Conservation (phyloP, 768 basidiomycete species). For the Pholiota microspora region DNA sequence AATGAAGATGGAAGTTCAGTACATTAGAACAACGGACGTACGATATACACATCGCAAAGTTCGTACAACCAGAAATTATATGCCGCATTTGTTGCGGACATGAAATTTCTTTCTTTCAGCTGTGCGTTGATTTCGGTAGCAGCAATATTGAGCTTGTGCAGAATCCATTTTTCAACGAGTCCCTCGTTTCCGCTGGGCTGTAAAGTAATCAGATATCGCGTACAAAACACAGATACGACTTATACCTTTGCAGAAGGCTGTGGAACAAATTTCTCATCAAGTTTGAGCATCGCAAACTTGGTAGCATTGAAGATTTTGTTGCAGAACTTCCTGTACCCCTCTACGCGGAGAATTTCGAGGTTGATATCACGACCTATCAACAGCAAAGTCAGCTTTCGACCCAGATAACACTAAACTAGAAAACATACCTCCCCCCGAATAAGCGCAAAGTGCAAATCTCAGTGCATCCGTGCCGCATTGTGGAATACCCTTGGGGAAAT, state of each 20-base stretch:
- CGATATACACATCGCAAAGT: constrained; percentile 98
- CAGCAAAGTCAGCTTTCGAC: background rate
- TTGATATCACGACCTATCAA: constrained; percentile 92
- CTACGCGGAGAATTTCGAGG: constrained; percentile 91
- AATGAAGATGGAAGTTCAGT: no score
- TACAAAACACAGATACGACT: no score
- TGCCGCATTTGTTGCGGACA: constrained; percentile 79
- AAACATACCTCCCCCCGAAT: constrained; percentile 77
- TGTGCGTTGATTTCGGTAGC: constrained; percentile 72
- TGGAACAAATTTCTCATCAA: constrained; percentile 83
- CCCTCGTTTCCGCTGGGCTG: constrained; percentile 89
- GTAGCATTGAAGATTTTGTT: constrained; percentile 99
- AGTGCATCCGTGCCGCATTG: constrained; percentile 98
- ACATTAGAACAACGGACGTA: constrained; percentile 33
- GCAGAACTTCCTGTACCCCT: constrained; percentile 99
- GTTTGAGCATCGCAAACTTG: constrained; percentile 98
- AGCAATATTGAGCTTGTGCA: constrained; percentile 90
- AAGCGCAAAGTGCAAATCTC: constrained; percentile 92
- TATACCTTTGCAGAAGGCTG: constrained; percentile 62
- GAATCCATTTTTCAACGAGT: constrained; percentile 92
- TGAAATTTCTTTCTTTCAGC: constrained; percentile 85
- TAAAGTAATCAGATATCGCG: background rate
- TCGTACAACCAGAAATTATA: constrained; percentile 99
- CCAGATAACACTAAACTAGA: background rate
- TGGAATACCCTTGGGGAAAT: constrained; percentile 98